Evolutionary conservation across 352 stramenopile genomes (phyloP).

Genomic region (Phytophthora pistaciae): DNA sequence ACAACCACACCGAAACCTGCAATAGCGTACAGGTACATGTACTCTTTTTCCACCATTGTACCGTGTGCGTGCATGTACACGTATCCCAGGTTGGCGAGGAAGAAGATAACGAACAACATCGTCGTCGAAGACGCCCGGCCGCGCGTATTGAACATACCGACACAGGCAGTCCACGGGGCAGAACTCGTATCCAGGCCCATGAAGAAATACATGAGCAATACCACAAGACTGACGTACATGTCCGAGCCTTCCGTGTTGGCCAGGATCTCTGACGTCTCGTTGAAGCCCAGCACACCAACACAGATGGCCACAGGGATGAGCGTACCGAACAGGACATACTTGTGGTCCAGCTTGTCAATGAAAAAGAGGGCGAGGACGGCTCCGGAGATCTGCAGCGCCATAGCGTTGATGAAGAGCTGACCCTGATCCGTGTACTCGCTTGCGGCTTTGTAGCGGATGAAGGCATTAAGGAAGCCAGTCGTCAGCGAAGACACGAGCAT

Average conservation of each 20-base stretch:
- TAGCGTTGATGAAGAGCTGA: constrained; percentile 63
- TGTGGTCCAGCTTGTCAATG: constrained; percentile 83
- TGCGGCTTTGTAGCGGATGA: constrained; percentile 58
- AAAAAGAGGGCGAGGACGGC: constrained; percentile 79
- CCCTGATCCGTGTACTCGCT: constrained; percentile 56
- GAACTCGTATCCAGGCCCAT: constrained; percentile 69
- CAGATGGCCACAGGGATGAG: constrained; percentile 65
- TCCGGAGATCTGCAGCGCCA: constrained; percentile 65
- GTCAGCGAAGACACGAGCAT: constrained; percentile 75
- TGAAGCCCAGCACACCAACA: constrained; percentile 61
- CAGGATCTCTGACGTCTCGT: constrained; percentile 61
- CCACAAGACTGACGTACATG: constrained; percentile 67
- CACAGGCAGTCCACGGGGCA: constrained; percentile 64
- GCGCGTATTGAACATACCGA: constrained; percentile 73
- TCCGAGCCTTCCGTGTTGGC: constrained; percentile 45
- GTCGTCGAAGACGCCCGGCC: constrained; percentile 58
- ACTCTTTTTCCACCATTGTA: constrained; percentile 50
- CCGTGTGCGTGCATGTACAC: constrained; percentile 64
- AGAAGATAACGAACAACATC: constrained; percentile 70
- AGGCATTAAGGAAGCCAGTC: constrained; percentile 66
- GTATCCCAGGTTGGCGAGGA: constrained; percentile 54
- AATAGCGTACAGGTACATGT: constrained; percentile 69
- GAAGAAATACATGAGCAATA: constrained; percentile 84
- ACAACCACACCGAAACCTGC: constrained; percentile 48
- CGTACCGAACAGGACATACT: constrained; percentile 73